phyloP scores from a whole-genome alignment of 768 basidiomycete genomes.

The Naematelia aurantialba region DNA sequence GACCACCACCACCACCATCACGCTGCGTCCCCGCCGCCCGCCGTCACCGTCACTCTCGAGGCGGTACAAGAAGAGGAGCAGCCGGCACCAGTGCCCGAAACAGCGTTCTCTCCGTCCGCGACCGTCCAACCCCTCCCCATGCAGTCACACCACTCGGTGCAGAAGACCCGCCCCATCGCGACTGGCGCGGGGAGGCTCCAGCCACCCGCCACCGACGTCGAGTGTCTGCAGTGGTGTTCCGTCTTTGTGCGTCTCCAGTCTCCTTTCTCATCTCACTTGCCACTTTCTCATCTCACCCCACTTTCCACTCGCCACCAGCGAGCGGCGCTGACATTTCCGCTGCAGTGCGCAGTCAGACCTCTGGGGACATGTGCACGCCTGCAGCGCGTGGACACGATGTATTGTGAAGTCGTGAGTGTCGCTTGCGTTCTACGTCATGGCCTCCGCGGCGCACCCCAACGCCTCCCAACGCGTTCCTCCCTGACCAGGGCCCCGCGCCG shows the following conservation, averaged over 20 bases:
- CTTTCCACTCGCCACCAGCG: too few species aligned
- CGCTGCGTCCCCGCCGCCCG: background rate
- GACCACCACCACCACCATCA: background rate
- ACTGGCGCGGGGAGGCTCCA: too few species aligned
- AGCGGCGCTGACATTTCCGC: too few species aligned
- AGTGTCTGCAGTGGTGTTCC: background rate
- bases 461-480: too few species aligned
- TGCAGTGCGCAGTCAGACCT: too few species aligned
- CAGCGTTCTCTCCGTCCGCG: background rate
- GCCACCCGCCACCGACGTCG: background rate
- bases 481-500: too few species aligned
- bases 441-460: background rate
- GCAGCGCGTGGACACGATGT: background rate
- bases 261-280: background rate
- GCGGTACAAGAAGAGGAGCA: background rate
- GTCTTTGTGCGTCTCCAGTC: background rate
- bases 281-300: too few species aligned
- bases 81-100: background rate
- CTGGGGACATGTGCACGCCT: background rate
- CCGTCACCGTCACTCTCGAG: background rate
- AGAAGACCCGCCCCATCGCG: too few species aligned
- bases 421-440: background rate
- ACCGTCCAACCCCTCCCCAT: background rate
- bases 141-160: too few species aligned
- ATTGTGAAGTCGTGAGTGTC: background rate